phyloP scores from a whole-genome alignment of 306 rosid genomes.

The Vicia faba region DNA sequence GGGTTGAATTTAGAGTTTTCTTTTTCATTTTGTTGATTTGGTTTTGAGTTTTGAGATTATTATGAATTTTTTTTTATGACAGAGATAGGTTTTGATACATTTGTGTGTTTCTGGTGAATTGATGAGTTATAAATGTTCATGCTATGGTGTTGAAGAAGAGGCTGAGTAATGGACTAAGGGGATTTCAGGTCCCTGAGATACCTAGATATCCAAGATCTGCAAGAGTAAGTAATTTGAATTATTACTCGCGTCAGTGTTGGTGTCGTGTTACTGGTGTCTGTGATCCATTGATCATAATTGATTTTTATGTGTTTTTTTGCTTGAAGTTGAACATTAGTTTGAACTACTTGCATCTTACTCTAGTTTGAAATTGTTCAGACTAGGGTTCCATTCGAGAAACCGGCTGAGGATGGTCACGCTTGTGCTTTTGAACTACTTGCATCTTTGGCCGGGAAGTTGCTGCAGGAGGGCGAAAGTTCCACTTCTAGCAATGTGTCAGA shows the following conservation, averaged over 20 bases:
- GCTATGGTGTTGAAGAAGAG: slow-evolving; percentile 87
- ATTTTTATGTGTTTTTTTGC: background rate
- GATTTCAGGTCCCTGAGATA: slow-evolving; percentile 67
- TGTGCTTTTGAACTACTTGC: slow-evolving; percentile 87
- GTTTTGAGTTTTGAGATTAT: slow-evolving; percentile 23
- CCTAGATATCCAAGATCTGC: slow-evolving; percentile 87
- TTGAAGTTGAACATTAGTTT: background rate
- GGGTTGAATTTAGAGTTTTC: slow-evolving; percentile 17
- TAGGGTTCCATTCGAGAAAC: slow-evolving; percentile 59
- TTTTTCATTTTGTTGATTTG: slow-evolving; percentile 8
- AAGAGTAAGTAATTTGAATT: slow-evolving; percentile 56
- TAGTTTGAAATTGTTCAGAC: slow-evolving; percentile 59
- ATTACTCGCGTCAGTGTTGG: too few relatives aligned
- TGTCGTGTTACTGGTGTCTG: too few relatives aligned
- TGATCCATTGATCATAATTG: background rate
- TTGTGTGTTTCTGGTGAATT: slow-evolving; percentile 49
- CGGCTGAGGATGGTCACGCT: slow-evolving; percentile 49
- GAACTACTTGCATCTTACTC: slow-evolving; percentile 24
- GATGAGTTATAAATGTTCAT: slow-evolving; percentile 60
- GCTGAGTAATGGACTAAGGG: slow-evolving; percentile 59
- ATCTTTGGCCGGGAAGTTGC: slow-evolving; percentile 85
- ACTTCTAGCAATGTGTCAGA: slow-evolving; percentile 79
- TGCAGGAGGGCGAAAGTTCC: slow-evolving; percentile 83
- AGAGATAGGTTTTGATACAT: slow-evolving; percentile 44
- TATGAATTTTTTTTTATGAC: slow-evolving; percentile 39